A percentile compares a stretch with the other conserved stretches of the same genome.
Evolutionary conservation across 2,329 filamentous ascomycete genomes (phyloP).

Genomic region (Coniochaeta sp.): DNA sequence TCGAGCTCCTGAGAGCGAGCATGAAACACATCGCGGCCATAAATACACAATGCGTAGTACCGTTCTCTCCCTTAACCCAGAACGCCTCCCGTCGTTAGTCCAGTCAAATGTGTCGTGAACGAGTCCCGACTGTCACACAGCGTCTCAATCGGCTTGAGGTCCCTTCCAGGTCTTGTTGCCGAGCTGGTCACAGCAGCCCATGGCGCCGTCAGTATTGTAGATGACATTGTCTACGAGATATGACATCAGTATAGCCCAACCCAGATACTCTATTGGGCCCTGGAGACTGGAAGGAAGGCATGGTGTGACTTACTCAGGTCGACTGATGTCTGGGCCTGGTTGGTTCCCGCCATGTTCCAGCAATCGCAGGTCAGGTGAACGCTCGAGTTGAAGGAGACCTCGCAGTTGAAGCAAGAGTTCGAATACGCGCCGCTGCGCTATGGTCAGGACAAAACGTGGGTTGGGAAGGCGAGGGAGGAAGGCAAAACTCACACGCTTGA

Average conservation of each 20-base stretch:
- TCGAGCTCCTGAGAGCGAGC: background rate
- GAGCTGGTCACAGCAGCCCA: conserved; percentile 27
- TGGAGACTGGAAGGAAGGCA: background rate
- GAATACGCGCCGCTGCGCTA: conserved; percentile 14
- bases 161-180: conserved; percentile 26
- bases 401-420: conserved; percentile 14
- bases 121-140: background rate
- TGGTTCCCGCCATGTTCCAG: conserved; percentile 3
- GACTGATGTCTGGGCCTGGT: conserved; percentile 4
- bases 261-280: background rate
- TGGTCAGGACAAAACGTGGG: background rate
- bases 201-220: conserved; percentile 26
- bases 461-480: background rate
- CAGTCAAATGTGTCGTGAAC: background rate
- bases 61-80: background rate
- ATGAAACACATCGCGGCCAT: background rate
- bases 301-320: conserved; percentile 16
- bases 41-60: background rate
- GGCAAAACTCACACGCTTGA: conserved; percentile 4
- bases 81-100: background rate
- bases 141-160: background rate
- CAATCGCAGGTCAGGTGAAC: conserved; percentile 17
- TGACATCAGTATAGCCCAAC: background rate
- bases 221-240: conserved; percentile 22
- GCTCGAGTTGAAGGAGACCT: conserved; percentile 6